Conservation (phyloP, 371 early-diverging fungal species). For the Mortierella sp. region DNA sequence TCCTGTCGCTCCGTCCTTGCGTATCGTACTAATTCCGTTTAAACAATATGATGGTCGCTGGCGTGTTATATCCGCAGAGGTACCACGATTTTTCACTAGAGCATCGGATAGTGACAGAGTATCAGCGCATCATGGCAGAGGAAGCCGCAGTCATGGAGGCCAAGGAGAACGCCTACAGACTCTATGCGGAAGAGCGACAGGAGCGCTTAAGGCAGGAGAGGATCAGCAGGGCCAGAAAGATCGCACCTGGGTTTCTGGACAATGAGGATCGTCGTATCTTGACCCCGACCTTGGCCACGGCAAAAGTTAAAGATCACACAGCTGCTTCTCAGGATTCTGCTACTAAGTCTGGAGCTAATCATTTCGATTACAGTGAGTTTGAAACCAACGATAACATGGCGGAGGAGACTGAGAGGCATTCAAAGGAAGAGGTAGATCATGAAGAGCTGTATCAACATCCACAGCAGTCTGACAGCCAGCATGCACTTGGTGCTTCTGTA, state of each 20-base stretch:
- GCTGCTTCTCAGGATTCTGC: slow-evolving; percentile 1
- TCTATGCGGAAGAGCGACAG: slow-evolving; percentile 42
- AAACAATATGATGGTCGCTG: background rate
- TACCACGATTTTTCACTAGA: slow-evolving; percentile 46
- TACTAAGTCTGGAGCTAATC: background rate
- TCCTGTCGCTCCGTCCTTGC: background rate
- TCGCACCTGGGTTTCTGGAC: slow-evolving; percentile 52
- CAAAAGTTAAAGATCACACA: slow-evolving; percentile 7
- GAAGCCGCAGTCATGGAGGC: slow-evolving; percentile 39
- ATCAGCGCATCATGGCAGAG: slow-evolving; percentile 44
- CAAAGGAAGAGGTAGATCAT: slow-evolving; percentile 5
- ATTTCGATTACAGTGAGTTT: slow-evolving; percentile 50
- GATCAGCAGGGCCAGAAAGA: slow-evolving; percentile 44
- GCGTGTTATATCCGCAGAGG: slow-evolving; percentile 14
- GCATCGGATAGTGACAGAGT: slow-evolving; percentile 47
- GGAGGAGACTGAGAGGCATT: background rate
- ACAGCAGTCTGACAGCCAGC: slow-evolving; percentile 5
- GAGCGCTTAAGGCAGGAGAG: slow-evolving; percentile 49
- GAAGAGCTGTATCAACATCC: background rate
- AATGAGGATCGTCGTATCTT: slow-evolving; percentile 52
- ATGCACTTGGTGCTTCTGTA: background rate
- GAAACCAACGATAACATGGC: slow-evolving; percentile 14
- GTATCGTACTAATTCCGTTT: background rate
- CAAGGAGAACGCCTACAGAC: slow-evolving; percentile 34
- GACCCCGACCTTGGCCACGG: slow-evolving; percentile 45